Percentiles rank a stretch among this genome's conserved stretches.
phyloP scores from a whole-genome alignment of 129 eudicot species.

The Saussurea involucrata region DNA sequence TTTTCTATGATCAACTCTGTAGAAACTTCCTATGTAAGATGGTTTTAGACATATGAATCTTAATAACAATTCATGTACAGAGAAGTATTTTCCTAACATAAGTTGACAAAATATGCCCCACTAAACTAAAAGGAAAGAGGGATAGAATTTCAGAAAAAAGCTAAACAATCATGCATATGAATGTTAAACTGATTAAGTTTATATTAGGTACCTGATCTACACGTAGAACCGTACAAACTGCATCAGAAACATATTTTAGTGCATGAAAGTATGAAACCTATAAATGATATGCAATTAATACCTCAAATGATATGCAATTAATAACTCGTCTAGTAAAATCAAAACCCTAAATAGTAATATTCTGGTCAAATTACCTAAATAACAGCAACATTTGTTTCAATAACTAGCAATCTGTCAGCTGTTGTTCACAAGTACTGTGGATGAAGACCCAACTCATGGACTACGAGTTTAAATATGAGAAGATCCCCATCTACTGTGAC shows the following conservation, averaged over 20 bases:
- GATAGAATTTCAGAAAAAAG: background rate
- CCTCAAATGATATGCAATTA: too few species aligned
- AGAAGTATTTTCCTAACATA: background rate
- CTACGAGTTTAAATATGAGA: too few species aligned
- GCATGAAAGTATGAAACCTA: conserved; percentile 90
- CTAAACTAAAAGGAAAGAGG: background rate
- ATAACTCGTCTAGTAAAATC: too few species aligned
- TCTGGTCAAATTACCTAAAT: too few species aligned
- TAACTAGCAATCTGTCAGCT: too few species aligned
- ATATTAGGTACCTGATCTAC: conserved; percentile 79
- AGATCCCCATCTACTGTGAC: too few species aligned
- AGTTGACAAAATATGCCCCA: background rate
- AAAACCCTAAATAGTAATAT: too few species aligned
- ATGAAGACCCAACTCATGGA: too few species aligned
- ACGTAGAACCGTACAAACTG: conserved; percentile 81
- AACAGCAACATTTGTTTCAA: too few species aligned
- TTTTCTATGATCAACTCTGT: background rate
- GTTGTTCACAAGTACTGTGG: too few species aligned
- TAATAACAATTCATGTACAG: background rate
- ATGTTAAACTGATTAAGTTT: background rate
- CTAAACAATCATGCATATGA: background rate
- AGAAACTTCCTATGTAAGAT: background rate
- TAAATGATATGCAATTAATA: too few species aligned
- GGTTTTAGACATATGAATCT: background rate
- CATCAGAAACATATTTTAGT: conserved; percentile 89